Evolutionary conservation across 2,329 filamentous ascomycete genomes (phyloP).

Genomic region (Cercospora sp.): DNA sequence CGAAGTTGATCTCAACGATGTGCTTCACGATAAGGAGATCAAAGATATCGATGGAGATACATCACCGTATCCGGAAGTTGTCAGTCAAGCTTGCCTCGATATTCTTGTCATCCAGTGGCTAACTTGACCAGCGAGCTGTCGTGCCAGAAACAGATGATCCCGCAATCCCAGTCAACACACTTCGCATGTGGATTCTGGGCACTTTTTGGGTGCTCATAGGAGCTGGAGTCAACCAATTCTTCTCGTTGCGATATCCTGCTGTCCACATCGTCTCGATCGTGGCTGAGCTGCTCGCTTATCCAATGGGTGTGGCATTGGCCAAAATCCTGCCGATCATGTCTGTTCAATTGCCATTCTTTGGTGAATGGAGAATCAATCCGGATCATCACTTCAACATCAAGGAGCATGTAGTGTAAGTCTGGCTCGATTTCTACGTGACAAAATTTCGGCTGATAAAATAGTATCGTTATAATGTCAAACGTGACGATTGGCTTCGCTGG

Average conservation of each 20-base stretch:
- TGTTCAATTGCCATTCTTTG: constrained; percentile 55
- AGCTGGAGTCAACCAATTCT: constrained; percentile 68
- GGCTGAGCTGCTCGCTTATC: constrained; percentile 79
- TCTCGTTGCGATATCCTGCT: constrained; percentile 85
- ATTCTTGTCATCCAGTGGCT: not conserved
- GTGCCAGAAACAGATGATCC: constrained; percentile 63
- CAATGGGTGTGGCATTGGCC: constrained; percentile 79
- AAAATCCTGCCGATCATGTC: constrained; percentile 59
- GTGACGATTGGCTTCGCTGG: constrained; percentile 56
- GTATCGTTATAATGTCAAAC: constrained; percentile 45
- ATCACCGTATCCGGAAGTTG: constrained; percentile 63
- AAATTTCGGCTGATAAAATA: not conserved
- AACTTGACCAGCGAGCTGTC: constrained; percentile 50
- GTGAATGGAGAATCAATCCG: constrained; percentile 33
- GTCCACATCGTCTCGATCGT: constrained; percentile 88
- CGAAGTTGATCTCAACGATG: constrained; percentile 41
- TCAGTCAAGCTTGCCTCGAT: not conserved
- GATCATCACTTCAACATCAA: constrained; percentile 34
- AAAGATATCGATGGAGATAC: constrained; percentile 33
- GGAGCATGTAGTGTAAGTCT: constrained; percentile 38
- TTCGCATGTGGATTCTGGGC: constrained; percentile 50
- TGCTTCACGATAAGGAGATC: constrained; percentile 49
- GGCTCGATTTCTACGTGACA: constrained; percentile 11
- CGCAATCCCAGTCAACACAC: constrained; percentile 64
- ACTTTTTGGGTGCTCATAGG: constrained; percentile 48